Conservation (phyloP, 352 stramenopile genomes). For the Pythium rhizo-oryzae region DNA sequence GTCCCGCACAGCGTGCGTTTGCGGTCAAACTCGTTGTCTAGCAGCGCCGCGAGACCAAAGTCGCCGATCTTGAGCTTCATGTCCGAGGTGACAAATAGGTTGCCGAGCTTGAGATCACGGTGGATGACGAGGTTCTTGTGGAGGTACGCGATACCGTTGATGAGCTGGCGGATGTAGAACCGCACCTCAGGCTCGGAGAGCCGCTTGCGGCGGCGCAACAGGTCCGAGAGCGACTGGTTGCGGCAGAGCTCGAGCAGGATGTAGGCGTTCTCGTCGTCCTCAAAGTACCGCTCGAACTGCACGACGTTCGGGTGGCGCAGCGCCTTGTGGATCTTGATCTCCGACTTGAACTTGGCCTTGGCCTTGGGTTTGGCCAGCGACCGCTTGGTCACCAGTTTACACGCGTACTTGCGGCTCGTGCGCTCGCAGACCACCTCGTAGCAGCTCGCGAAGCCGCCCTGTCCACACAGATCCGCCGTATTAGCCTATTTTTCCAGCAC, state of each 20-base stretch:
- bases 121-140: conserved; percentile 96
- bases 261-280: conserved; percentile 97
- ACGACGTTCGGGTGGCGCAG: conserved; percentile 96
- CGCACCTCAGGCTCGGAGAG: conserved; percentile 95
- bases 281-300: conserved; percentile 98
- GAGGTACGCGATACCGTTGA: conserved; percentile 95
- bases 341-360: conserved; percentile 95
- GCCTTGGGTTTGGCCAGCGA: conserved; percentile 97
- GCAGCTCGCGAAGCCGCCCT: conserved; percentile 98
- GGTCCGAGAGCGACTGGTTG: conserved; percentile 96
- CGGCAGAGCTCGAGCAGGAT: conserved; percentile 97
- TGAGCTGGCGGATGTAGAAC: conserved; percentile 91
- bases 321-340: conserved; percentile 99
- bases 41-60: conserved; percentile 91
- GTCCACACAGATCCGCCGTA: not conserved
- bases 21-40: conserved; percentile 91
- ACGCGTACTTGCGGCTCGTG: conserved; percentile 93
- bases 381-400: conserved; percentile 98
- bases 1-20: conserved; percentile 97
- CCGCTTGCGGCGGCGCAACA: conserved; percentile 94
- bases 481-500: no score
- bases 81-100: conserved; percentile 95
- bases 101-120: conserved; percentile 98
- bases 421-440: conserved; percentile 96
- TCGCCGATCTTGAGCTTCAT: conserved; percentile 98